Evolutionary conservation across 495 filamentous ascomycete species (phyloP).

Genomic region (Penicillium antarcticum): DNA sequence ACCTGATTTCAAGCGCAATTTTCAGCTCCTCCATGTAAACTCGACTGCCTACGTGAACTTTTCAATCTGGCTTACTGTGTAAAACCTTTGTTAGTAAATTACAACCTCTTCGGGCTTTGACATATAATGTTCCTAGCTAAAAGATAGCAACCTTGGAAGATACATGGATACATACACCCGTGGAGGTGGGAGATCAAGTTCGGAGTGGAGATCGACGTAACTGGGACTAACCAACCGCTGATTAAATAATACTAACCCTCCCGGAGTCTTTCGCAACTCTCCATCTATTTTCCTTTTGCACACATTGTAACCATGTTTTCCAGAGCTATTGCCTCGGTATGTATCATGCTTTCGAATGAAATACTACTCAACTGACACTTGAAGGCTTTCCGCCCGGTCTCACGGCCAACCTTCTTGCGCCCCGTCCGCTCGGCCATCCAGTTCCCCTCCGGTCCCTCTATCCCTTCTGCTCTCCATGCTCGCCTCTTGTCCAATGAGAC

Average conservation of each 20-base stretch:
- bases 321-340: slow-evolving; percentile 34
- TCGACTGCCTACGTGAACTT: too few relatives aligned
- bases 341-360: neutral
- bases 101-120: too few relatives aligned
- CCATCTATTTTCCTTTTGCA: neutral
- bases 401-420: slow-evolving; percentile 23
- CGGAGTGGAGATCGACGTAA: slow-evolving; percentile 7
- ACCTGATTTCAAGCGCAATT: neutral
- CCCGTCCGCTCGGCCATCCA: slow-evolving; percentile 27
- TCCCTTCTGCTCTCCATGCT: slow-evolving; percentile 32
- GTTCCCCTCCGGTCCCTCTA: slow-evolving; percentile 15
- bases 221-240: slow-evolving; percentile 1
- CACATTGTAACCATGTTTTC: slow-evolving; percentile 33
- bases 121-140: too few relatives aligned
- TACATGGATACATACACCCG: too few relatives aligned
- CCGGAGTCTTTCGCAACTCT: neutral
- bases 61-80: slow-evolving; percentile 26
- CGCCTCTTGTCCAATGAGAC: slow-evolving; percentile 77
- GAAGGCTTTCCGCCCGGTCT: slow-evolving; percentile 35
- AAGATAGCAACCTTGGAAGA: too few relatives aligned
- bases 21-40: slow-evolving; percentile 1
- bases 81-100: too few relatives aligned
- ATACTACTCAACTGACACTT: neutral
- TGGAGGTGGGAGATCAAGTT: too few relatives aligned
- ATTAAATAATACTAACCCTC: slow-evolving; percentile 10